A percentile compares a stretch with the other conserved stretches of the same genome.
Evolutionary conservation across 2,329 filamentous ascomycete genomes (phyloP).

Genomic region (Neurospora sp.): DNA sequence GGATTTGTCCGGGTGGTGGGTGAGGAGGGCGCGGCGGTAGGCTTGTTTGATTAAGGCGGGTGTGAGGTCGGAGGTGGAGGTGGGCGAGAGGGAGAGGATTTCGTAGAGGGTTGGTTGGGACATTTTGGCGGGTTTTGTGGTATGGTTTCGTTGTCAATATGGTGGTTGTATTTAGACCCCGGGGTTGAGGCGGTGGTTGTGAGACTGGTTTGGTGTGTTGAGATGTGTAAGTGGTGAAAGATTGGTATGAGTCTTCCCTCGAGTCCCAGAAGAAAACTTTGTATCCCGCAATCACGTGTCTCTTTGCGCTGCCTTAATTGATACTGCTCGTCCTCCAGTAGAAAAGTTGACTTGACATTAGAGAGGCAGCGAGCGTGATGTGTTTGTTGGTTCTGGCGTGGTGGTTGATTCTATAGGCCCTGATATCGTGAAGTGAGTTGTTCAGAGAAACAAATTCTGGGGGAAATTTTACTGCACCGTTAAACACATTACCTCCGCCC

Average conservation of each 20-base stretch:
- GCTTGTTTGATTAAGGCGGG: constrained; percentile 46
- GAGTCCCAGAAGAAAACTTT: background rate
- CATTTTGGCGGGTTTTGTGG: background rate
- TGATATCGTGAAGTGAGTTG: background rate
- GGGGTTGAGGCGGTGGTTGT: no score
- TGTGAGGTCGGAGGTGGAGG: constrained; percentile 34
- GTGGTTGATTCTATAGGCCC: background rate
- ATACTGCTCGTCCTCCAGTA: background rate
- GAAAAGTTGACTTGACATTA: background rate
- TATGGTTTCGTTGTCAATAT: no score
- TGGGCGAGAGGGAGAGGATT: constrained; percentile 44
- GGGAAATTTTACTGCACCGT: background rate
- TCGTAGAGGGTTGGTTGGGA: constrained; percentile 45
- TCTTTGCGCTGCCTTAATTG: background rate
- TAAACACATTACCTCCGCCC: background rate
- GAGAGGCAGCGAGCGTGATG: background rate
- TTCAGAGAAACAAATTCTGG: background rate
- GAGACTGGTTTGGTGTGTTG: background rate
- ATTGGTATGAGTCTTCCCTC: background rate
- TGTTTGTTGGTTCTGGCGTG: background rate
- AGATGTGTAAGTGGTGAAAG: background rate
- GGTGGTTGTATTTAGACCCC: no score
- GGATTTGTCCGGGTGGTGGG: constrained; percentile 55
- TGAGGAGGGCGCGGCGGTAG: constrained; percentile 54
- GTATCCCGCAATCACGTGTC: background rate